Percentiles rank a stretch among this genome's conserved stretches.
Evolutionary conservation across 441 rosid genomes (phyloP).

Genomic region (Euphorbia corollata): DNA sequence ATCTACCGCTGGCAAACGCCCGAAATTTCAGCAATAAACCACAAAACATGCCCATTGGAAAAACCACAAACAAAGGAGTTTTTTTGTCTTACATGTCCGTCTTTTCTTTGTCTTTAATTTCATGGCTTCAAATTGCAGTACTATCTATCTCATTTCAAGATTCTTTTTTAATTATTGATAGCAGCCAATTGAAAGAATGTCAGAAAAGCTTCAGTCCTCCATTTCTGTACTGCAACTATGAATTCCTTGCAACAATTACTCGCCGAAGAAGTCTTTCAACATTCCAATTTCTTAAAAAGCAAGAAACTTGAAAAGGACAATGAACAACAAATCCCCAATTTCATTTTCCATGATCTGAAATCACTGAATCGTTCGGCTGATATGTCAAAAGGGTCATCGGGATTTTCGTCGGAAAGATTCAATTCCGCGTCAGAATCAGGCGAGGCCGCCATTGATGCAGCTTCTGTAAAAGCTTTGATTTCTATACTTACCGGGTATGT

Average conservation of each 20-base stretch:
- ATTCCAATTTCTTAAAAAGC: conserved; percentile 13
- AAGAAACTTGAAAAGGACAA: conserved; percentile 11
- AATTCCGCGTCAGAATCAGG: conserved; percentile 16
- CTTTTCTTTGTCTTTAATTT: not conserved
- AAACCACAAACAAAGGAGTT: too few species aligned
- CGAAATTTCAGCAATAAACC: too few species aligned
- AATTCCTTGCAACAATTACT: conserved; percentile 45
- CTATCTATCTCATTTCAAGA: too few species aligned
- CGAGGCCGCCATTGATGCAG: conserved; percentile 39
- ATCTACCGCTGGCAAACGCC: too few species aligned
- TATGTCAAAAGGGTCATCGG: conserved; percentile 18
- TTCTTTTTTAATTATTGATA: conserved; percentile 19
- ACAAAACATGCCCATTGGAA: too few species aligned
- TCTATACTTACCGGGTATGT: conserved; percentile 45
- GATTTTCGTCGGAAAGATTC: conserved; percentile 26
- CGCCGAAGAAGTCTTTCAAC: conserved; percentile 34
- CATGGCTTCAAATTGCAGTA: too few species aligned
- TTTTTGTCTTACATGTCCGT: conserved; percentile 11
- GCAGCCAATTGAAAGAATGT: conserved; percentile 19
- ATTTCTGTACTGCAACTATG: conserved; percentile 22
- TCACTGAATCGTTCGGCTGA: not conserved
- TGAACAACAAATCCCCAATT: conserved; percentile 18
- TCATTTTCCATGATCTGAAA: conserved; percentile 34
- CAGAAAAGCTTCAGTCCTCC: conserved; percentile 15
- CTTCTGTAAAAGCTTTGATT: conserved; percentile 38